Percentiles rank a stretch among this genome's conserved stretches.
These are phyloP conservation scores for Xylaria sp. DNA, from an alignment of 2,329 filamentous ascomycete species.

Conservation along the genomic window DNA sequence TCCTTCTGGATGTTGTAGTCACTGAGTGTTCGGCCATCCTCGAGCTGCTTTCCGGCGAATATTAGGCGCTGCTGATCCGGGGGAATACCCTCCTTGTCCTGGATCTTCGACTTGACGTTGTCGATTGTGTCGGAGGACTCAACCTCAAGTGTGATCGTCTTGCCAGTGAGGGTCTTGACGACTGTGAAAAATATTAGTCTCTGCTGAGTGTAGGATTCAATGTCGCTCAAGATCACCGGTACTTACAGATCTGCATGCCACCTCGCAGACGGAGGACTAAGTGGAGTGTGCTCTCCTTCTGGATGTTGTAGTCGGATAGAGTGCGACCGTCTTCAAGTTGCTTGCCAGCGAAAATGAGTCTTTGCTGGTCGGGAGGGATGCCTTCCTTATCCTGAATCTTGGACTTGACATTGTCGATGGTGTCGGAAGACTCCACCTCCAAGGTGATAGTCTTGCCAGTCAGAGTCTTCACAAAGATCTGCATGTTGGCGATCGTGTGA, in stretches of 20 bases:
- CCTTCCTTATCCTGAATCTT: constrained; percentile 94
- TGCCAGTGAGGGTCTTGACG: constrained; percentile 87
- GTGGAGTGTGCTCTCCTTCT: constrained; percentile 73
- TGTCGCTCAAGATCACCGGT: too few species aligned
- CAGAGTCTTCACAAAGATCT: constrained; percentile 98
- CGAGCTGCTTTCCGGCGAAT: constrained; percentile 94
- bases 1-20: constrained; percentile 99
- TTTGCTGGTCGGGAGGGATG: constrained; percentile 84
- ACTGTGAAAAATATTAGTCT: constrained; percentile 46
- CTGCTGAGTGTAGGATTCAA: neutral
- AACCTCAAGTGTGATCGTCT: constrained; percentile 92
- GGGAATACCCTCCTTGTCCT: constrained; percentile 97
- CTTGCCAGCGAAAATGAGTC: constrained; percentile 75
- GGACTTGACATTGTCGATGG: constrained; percentile 85
- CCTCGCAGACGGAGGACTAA: constrained; percentile 74
- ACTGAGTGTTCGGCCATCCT: constrained; percentile 87
- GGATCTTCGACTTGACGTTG: constrained; percentile 96
- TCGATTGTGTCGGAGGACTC: constrained; percentile 91
- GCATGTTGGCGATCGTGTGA: constrained; percentile 66
- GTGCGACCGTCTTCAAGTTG: constrained; percentile 58
- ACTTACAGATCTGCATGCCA: constrained; percentile 70
- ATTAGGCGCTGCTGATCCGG: constrained; percentile 96
- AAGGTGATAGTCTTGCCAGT: constrained; percentile 90
- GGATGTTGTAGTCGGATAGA: constrained; percentile 62
- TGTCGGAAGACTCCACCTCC: constrained; percentile 78